Base-by-base conservation (phyloP, 2,329 filamentous ascomycete genomes). In the Pseudodiploospora longispora region DNA sequence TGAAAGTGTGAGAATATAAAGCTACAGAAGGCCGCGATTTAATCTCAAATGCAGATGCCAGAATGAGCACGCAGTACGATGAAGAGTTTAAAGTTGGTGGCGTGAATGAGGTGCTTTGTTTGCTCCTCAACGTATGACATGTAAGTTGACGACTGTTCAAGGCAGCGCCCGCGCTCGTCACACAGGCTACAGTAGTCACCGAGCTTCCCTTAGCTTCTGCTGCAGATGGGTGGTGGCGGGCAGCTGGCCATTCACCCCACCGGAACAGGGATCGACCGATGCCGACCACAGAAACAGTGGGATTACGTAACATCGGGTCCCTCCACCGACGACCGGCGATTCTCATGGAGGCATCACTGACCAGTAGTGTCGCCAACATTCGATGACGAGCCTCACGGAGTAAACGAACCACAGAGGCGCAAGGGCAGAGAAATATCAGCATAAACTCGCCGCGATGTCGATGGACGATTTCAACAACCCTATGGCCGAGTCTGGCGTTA, bases 401-500 rank as follows among this genome's bases (percentile, higher is more conserved):
- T 9, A 4, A 9, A 36, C 31, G 27, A 44, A 29, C 8, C 31
- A 32, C 32, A 39, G 30, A 30, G 34, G 29, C 40, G 28, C 29
- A 29, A 9, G 29, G 32, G 19, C 27, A 38, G 36, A 19, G 33
- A 29, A 27, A 42, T 9, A 35, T 27, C 43, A n/a, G 32, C 19
- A 36, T 27, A 40, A 19, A 19, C 19, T 44, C 32, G 33, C 44
- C 50, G 55, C 47, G 47, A 83, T 82, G 79, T 67, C 76, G 40
- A 71, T 82, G 51, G 70, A 80, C 47, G 71, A 70, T 36, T 48
- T 57, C 27, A 52, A 58, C 31, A 70, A 77, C 55, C 72, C 76
- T 53, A 75, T 89, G 59, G 74, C 82, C 62, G 80, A 83, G 62
- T 88, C 83, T 45, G 79, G 81, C 66, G 73, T 88, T 59, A 90